These are phyloP conservation scores for Dalbergia oliveri DNA, from an alignment of 306 rosid species.

Conservation along the genomic window DNA sequence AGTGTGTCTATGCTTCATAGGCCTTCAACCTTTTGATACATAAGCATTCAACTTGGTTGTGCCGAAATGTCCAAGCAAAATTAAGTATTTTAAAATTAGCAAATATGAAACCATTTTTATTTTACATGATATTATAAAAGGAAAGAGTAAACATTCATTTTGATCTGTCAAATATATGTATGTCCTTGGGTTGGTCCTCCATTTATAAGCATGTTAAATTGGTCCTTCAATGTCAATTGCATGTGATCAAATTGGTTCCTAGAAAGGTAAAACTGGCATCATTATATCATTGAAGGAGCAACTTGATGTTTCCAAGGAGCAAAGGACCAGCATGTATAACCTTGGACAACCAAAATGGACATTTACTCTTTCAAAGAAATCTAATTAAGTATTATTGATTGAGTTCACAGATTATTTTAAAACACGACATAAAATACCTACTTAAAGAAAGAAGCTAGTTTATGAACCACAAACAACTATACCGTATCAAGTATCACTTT, in stretches of 20 bases:
- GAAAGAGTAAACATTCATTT: not conserved
- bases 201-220: not conserved
- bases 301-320: not conserved
- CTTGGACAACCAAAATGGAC: conserved; percentile 18
- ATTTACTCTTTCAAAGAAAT: conserved; percentile 23
- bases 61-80: not conserved
- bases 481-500: not conserved
- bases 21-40: not conserved
- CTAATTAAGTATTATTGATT: conserved; percentile 28
- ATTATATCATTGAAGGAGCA: not conserved
- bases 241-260: not conserved
- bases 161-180: not conserved
- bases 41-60: conserved; percentile 1
- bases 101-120: conserved; percentile 7
- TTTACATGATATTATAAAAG: not conserved
- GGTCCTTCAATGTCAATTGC: not conserved
- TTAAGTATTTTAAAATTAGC: conserved; percentile 1
- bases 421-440: conserved; percentile 1
- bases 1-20: not conserved
- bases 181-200: not conserved
- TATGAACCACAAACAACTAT: conserved; percentile 1
- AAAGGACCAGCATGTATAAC: not conserved
- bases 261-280: not conserved
- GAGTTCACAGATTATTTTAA: not conserved
- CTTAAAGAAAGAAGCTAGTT: not conserved